A percentile compares a stretch with the other conserved stretches of the same genome.
These are phyloP conservation scores for Saturnispora halmiae DNA, from an alignment of 805 yeast species.

Conservation along the genomic window DNA sequence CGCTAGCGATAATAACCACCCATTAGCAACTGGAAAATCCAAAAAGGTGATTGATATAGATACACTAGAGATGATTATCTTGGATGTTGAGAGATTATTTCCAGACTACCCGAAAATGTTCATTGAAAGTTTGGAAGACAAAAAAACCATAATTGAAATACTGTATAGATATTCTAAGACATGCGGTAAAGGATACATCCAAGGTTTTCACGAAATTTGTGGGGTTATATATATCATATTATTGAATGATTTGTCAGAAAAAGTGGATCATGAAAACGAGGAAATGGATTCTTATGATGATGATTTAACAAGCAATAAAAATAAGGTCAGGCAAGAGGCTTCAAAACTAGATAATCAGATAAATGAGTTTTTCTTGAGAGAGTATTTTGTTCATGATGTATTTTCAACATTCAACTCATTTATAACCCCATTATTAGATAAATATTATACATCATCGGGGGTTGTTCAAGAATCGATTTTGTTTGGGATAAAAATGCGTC, in stretches of 20 bases:
- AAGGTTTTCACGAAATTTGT: slow-evolving; percentile 46
- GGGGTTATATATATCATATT: slow-evolving; percentile 40
- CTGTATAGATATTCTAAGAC: slow-evolving; percentile 43
- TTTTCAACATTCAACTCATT: slow-evolving; percentile 35
- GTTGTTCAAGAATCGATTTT: slow-evolving; percentile 39
- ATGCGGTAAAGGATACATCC: slow-evolving; percentile 33
- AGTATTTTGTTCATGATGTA: slow-evolving; percentile 25
- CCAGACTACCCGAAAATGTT: slow-evolving; percentile 32
- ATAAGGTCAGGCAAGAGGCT: background rate
- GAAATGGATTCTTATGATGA: slow-evolving; percentile 19
- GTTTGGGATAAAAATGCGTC: slow-evolving; percentile 40
- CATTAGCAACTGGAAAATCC: background rate
- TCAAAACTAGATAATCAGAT: slow-evolving; percentile 28
- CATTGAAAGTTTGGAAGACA: slow-evolving; percentile 22
- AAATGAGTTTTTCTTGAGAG: slow-evolving; percentile 31
- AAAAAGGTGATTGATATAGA: slow-evolving; percentile 28
- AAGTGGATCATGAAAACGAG: slow-evolving; percentile 6
- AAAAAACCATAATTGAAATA: slow-evolving; percentile 31
- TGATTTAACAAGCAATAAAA: slow-evolving; percentile 8
- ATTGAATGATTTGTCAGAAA: slow-evolving; percentile 29
- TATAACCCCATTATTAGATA: slow-evolving; percentile 30
- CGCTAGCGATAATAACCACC: background rate
- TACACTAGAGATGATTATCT: slow-evolving; percentile 34
- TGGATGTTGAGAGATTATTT: slow-evolving; percentile 45
- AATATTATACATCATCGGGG: slow-evolving; percentile 31